Evolutionary conservation across 495 filamentous ascomycete species (phyloP).

Genomic region (Endocarpon pusillum): DNA sequence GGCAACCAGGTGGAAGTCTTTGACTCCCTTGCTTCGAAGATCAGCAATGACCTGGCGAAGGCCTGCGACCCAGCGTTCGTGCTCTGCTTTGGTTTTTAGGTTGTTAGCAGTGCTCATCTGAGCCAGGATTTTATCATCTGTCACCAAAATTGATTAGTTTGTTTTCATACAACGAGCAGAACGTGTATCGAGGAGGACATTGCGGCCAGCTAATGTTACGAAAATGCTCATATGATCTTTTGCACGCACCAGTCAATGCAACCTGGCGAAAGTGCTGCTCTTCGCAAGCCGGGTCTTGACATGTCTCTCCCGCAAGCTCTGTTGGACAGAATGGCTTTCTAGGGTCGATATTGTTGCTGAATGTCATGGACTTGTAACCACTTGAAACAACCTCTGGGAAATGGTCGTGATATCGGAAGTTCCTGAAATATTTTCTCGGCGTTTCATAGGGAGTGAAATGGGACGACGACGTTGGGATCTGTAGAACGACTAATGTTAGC

Average conservation of each 20-base stretch:
- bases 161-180: conserved; percentile 3
- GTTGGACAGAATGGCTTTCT: conserved; percentile 53
- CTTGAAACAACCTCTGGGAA: conserved; percentile 50
- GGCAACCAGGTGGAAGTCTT: conserved; percentile 68
- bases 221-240: conserved; percentile 18
- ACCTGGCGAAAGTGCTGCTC: conserved; percentile 73
- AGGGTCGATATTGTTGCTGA: conserved; percentile 72
- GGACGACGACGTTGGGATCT: no score
- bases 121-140: conserved; percentile 77
- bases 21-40: conserved; percentile 54
- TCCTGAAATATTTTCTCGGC: conserved; percentile 64
- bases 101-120: conserved; percentile 61
- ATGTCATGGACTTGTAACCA: conserved; percentile 79
- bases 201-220: conserved; percentile 15
- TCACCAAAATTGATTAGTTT: conserved; percentile 3
- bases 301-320: conserved; percentile 56
- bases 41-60: conserved; percentile 59
- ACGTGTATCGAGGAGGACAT: conserved; percentile 4
- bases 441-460: conserved; percentile 63
- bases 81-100: conserved; percentile 51
- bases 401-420: conserved; percentile 74
- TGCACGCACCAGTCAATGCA: conserved; percentile 65
- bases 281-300: conserved; percentile 51
- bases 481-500: no score
- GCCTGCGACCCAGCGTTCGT: conserved; percentile 54